Evolutionary conservation across 1,139 yeast species (phyloP).

Genomic region (Debaryomyces sp.): DNA sequence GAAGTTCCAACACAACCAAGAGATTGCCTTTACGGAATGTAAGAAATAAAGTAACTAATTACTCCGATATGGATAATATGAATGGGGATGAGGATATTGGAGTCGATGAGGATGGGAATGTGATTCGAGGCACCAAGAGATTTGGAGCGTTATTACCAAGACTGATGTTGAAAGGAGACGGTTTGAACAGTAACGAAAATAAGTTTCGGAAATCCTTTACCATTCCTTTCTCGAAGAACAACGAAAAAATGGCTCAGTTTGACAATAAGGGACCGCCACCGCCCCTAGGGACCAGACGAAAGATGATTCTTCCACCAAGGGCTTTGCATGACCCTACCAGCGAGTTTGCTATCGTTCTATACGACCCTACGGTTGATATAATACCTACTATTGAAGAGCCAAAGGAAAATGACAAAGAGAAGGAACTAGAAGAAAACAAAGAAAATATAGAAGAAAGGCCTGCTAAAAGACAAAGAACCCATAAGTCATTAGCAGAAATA

Average conservation of each 20-base stretch:
- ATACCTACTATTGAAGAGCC: slow-evolving; percentile 49
- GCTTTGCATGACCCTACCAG: slow-evolving; percentile 93
- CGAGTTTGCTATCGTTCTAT: slow-evolving; percentile 91
- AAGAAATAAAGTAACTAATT: slow-evolving; percentile 30
- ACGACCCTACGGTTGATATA: slow-evolving; percentile 89
- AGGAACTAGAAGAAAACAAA: slow-evolving; percentile 18
- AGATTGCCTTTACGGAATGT: slow-evolving; percentile 29
- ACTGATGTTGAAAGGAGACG: slow-evolving; percentile 33
- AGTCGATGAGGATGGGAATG: slow-evolving; percentile 31
- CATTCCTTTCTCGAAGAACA: slow-evolving; percentile 51
- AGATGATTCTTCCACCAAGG: slow-evolving; percentile 73
- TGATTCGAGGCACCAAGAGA: slow-evolving; percentile 26
- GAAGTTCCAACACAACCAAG: slow-evolving; percentile 16
- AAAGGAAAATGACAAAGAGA: slow-evolving; percentile 29
- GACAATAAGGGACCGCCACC: slow-evolving; percentile 58
- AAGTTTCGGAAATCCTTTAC: slow-evolving; percentile 46
- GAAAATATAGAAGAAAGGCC: slow-evolving; percentile 20
- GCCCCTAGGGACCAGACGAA: slow-evolving; percentile 76
- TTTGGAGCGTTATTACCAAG: slow-evolving; percentile 57
- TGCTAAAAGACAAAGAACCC: slow-evolving; percentile 30
- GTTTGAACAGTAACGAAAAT: slow-evolving; percentile 31
- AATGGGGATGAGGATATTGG: slow-evolving; percentile 19
- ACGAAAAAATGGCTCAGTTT: slow-evolving; percentile 25
- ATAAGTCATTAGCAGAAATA: slow-evolving; percentile 77
- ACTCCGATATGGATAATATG: slow-evolving; percentile 27